phyloP scores from a whole-genome alignment of 2,329 filamentous ascomycete genomes.

The Berkeleyomyces basicola region DNA sequence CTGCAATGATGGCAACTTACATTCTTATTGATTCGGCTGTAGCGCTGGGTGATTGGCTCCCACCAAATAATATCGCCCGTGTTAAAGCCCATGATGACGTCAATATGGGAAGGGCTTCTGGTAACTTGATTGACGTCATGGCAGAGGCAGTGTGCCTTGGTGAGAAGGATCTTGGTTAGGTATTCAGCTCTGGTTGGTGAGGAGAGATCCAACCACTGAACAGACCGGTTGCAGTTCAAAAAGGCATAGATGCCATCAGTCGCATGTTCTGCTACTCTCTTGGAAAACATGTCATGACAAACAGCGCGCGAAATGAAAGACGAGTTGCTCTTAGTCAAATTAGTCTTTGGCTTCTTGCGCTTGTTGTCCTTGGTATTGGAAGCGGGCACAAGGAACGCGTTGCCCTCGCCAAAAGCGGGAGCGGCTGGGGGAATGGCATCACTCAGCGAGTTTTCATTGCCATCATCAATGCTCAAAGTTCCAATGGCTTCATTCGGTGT shows the following conservation, averaged over 20 bases:
- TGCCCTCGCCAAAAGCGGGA: slow-evolving; percentile 74
- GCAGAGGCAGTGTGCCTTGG: slow-evolving; percentile 85
- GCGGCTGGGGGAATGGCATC: slow-evolving; percentile 30
- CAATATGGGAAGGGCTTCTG: slow-evolving; percentile 63
- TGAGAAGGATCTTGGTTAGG: slow-evolving; percentile 89
- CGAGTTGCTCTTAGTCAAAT: slow-evolving; percentile 95
- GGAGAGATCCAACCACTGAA: slow-evolving; percentile 88
- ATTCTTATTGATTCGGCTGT: slow-evolving; percentile 92
- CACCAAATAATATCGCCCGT: slow-evolving; percentile 98
- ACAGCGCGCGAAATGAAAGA: slow-evolving; percentile 97
- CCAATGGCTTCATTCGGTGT: slow-evolving; percentile 43
- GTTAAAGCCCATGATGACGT: slow-evolving; percentile 89
- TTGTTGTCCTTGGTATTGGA: slow-evolving; percentile 58
- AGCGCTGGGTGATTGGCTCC: slow-evolving; percentile 90
- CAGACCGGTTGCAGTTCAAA: slow-evolving; percentile 86
- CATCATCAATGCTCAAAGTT: slow-evolving; percentile 37
- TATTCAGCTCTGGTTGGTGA: slow-evolving; percentile 69
- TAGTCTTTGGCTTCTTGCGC: slow-evolving; percentile 88
- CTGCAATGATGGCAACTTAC: slow-evolving; percentile 25
- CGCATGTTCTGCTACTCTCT: slow-evolving; percentile 63
- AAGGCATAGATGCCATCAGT: slow-evolving; percentile 75
- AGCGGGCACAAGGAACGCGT: slow-evolving; percentile 46
- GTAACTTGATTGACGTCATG: slow-evolving; percentile 82
- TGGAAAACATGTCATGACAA: slow-evolving; percentile 63
- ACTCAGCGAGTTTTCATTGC: slow-evolving; percentile 35